Conservation (phyloP, 495 filamentous ascomycete genomes). For the Xylaria bambusicola region DNA sequence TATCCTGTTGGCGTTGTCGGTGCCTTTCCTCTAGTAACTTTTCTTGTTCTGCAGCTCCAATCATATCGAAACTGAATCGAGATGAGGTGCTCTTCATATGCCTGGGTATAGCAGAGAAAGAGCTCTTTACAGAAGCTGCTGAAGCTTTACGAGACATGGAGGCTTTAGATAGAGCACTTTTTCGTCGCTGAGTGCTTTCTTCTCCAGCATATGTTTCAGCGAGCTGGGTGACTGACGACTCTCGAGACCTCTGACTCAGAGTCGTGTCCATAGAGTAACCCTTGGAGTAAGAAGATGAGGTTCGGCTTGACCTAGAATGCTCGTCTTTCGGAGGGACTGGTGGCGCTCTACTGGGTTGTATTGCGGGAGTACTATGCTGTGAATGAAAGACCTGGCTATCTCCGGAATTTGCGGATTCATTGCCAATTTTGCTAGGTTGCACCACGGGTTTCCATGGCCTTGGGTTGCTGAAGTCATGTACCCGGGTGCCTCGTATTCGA, state of each 20-base stretch:
- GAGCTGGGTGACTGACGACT: slow-evolving; percentile 26
- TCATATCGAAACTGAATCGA: slow-evolving; percentile 90
- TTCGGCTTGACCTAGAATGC: slow-evolving; percentile 25
- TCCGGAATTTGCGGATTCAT: slow-evolving; percentile 16
- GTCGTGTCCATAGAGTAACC: slow-evolving; percentile 25
- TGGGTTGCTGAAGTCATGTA: slow-evolving; percentile 91
- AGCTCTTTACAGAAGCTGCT: slow-evolving; percentile 41
- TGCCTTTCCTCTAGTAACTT: slow-evolving; percentile 83
- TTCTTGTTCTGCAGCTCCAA: slow-evolving; percentile 79
- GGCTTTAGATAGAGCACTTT: slow-evolving; percentile 33
- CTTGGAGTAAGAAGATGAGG: slow-evolving; percentile 37
- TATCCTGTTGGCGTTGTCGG: slow-evolving; percentile 66
- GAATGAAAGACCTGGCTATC: slow-evolving; percentile 14
- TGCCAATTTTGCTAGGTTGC: slow-evolving; percentile 18
- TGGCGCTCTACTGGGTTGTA: slow-evolving; percentile 23
- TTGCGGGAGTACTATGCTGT: slow-evolving; percentile 22
- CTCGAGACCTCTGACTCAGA: slow-evolving; percentile 15
- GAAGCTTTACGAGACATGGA: slow-evolving; percentile 43
- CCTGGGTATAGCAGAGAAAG: slow-evolving; percentile 60
- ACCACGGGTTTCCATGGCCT: slow-evolving; percentile 58
- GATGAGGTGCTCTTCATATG: slow-evolving; percentile 87
- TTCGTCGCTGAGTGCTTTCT: slow-evolving; percentile 35
- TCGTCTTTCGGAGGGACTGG: slow-evolving; percentile 44
- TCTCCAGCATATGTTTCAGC: slow-evolving; percentile 3
- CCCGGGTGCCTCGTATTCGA: slow-evolving; percentile 76